A percentile compares a stretch with the other conserved stretches of the same genome.
phyloP scores from a whole-genome alignment of 2,329 filamentous ascomycete genomes.

The Talaromyces rugulosus region DNA sequence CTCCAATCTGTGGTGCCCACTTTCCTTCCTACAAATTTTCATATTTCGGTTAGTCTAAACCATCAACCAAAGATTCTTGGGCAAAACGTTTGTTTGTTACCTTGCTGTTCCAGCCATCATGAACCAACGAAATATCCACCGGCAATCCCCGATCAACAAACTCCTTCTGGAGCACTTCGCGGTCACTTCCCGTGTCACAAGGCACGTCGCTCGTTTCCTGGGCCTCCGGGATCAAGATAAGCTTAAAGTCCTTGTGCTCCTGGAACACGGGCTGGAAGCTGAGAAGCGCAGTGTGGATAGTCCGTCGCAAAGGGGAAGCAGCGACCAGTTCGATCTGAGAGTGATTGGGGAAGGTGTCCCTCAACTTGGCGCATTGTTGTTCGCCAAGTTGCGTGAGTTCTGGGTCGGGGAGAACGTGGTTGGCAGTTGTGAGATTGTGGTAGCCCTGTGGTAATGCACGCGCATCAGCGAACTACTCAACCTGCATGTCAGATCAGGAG shows the following conservation, averaged over 20 bases:
- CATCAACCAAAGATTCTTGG: not conserved
- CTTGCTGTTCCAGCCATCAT: slow-evolving; percentile 71
- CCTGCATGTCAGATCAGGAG: not conserved
- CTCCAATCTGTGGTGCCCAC: slow-evolving; percentile 45
- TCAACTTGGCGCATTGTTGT: slow-evolving; percentile 66
- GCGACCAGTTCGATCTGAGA: slow-evolving; percentile 64
- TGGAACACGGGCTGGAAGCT: slow-evolving; percentile 60
- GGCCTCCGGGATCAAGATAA: slow-evolving; percentile 67
- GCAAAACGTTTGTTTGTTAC: slow-evolving; percentile 14
- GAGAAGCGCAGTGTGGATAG: slow-evolving; percentile 70
- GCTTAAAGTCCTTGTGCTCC: slow-evolving; percentile 40
- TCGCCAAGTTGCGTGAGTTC: slow-evolving; percentile 71
- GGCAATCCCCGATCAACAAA: slow-evolving; percentile 51
- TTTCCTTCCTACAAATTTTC: slow-evolving; percentile 29
- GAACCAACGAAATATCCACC: slow-evolving; percentile 62
- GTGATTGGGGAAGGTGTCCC: slow-evolving; percentile 61
- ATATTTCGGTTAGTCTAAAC: not conserved
- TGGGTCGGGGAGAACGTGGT: slow-evolving; percentile 73
- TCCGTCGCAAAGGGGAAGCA: slow-evolving; percentile 75
- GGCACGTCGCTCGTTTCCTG: slow-evolving; percentile 74
- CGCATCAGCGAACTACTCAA: not conserved
- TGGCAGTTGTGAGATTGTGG: slow-evolving; percentile 70
- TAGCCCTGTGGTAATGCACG: slow-evolving; percentile 54
- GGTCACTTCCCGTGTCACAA: slow-evolving; percentile 68
- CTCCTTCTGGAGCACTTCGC: slow-evolving; percentile 53